These are phyloP conservation scores for Turritis glabra DNA, from an alignment of 345 rosid species.

Conservation along the genomic window DNA sequence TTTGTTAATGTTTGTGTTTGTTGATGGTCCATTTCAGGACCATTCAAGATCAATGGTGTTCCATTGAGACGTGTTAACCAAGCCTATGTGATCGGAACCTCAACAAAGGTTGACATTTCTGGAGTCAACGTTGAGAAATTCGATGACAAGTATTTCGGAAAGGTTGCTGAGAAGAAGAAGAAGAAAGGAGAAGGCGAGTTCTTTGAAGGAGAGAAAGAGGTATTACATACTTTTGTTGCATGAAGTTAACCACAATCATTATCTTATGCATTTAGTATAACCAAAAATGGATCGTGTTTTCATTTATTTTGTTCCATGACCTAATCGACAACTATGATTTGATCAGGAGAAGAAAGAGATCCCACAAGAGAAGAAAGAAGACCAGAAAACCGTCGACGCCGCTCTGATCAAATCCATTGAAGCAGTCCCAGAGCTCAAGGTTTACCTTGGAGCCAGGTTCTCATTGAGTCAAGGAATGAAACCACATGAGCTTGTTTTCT, in stretches of 20 bases:
- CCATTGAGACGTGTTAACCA: conserved; percentile 73
- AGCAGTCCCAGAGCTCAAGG: conserved; percentile 68
- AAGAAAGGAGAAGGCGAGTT: conserved; percentile 79
- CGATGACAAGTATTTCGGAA: conserved; percentile 62
- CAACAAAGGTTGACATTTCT: conserved; percentile 69
- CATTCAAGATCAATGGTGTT: conserved; percentile 78
- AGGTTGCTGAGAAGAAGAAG: conserved; percentile 73
- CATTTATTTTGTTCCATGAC: neutral
- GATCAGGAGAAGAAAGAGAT: conserved; percentile 63
- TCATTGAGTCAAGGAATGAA: conserved; percentile 80
- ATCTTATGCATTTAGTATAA: neutral
- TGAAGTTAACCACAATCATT: neutral
- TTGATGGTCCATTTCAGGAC: conserved; percentile 44
- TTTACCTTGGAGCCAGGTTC: conserved; percentile 83
- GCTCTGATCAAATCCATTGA: conserved; percentile 65
- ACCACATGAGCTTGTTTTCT: conserved; percentile 83
- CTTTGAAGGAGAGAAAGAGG: conserved; percentile 84
- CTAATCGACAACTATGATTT: neutral
- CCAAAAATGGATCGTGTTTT: neutral
- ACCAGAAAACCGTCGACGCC: conserved; percentile 72
- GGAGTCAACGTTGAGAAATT: conserved; percentile 55
- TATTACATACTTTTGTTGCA: neutral
- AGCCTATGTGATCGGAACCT: conserved; percentile 64
- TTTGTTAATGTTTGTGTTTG: neutral
- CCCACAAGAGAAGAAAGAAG: conserved; percentile 81